Evolutionary conservation across 345 rosid genomes (phyloP), one percentile per base, ranked within the genome.

Genomic region (Tarenaya hassleriana): DNA sequence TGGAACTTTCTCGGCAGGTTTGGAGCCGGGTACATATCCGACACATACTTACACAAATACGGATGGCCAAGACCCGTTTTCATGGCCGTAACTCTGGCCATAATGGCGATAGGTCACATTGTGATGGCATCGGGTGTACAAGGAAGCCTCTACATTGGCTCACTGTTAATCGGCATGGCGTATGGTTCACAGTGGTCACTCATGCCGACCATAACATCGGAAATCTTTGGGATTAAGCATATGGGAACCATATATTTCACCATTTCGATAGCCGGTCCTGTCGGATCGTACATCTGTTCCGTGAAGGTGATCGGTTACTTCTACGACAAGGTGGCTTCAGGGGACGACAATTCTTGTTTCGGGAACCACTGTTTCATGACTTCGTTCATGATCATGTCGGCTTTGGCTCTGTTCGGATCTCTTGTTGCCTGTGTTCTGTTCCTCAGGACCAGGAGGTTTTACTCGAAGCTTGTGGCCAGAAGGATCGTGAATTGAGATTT

Each of bases 1-100:
- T 90, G 97, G 97, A 86, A 83, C 67, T 90, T 86, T 61, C 85
- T 90, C 10, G 95, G 95, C 41, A 83, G 95, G 50, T 83, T 90
- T 17, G 91, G 91, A 11, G 95, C 75, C 7, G 97, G 97, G 17
- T 82, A 64, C 20, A 47, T 83, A 3, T 86, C 97, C 0, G 97
- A 90, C 60, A 56, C 69, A 16, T 69, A 83, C 61, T 71, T 90
- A 27, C 80, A 75, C 66, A 77, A 62, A 58, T 16, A 49, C 31
- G 84, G 91, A 13, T 83, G 70, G 75, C 77, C 77, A 14, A 75
- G 95, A 75, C 94, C 97, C 1, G 37, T 77, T 21, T 82, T 86
- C 55, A 84, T 86, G 71, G 83, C 67, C 5, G 65, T 86, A 45
- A 86, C 87, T 46, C 70, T 79, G 33, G 81, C 75, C 33, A 17